Evolutionary conservation across 371 early-diverging fungal species (phyloP).

Genomic region (Quaeritorhiza haematococci): DNA sequence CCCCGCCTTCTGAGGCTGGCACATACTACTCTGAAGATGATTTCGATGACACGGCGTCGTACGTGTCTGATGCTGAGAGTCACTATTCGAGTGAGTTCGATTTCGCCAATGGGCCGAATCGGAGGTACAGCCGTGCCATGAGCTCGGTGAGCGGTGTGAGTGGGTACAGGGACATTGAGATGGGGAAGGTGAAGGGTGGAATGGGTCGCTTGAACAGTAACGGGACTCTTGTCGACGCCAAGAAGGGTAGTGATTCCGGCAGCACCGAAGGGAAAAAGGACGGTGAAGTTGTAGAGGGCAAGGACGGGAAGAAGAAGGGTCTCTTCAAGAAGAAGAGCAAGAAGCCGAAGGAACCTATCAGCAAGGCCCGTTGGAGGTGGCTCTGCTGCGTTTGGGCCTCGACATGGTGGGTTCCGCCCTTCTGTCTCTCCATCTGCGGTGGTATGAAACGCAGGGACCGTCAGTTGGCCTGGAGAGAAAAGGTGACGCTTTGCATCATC

Average conservation of each 20-base stretch:
- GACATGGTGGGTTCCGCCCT: slow-evolving; percentile 42
- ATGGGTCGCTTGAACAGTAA: no score
- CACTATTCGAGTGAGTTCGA: slow-evolving; percentile 29
- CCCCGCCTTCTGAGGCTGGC: no score
- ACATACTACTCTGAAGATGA: slow-evolving; percentile 14
- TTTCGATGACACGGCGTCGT: slow-evolving; percentile 19
- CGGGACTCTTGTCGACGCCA: no score
- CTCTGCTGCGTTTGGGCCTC: slow-evolving; percentile 33
- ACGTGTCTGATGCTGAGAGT: slow-evolving; percentile 25
- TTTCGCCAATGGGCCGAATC: no score
- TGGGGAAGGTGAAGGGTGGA: no score
- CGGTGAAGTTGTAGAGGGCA: no score
- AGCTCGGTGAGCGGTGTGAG: no score
- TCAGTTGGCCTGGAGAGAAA: slow-evolving; percentile 94
- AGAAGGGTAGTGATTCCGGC: no score
- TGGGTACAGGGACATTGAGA: no score
- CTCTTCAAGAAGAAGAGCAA: slow-evolving; percentile 3
- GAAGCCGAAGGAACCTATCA: slow-evolving; percentile 1
- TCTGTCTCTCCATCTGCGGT: slow-evolving; percentile 60
- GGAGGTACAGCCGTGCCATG: no score
- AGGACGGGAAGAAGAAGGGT: background rate
- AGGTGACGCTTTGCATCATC: slow-evolving; percentile 76
- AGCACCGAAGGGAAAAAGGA: no score
- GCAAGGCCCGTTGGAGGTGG: slow-evolving; percentile 29
- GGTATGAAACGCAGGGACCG: slow-evolving; percentile 77